phyloP scores from a whole-genome alignment of 2,329 filamentous ascomycete species.

The Didymella glomerata region DNA sequence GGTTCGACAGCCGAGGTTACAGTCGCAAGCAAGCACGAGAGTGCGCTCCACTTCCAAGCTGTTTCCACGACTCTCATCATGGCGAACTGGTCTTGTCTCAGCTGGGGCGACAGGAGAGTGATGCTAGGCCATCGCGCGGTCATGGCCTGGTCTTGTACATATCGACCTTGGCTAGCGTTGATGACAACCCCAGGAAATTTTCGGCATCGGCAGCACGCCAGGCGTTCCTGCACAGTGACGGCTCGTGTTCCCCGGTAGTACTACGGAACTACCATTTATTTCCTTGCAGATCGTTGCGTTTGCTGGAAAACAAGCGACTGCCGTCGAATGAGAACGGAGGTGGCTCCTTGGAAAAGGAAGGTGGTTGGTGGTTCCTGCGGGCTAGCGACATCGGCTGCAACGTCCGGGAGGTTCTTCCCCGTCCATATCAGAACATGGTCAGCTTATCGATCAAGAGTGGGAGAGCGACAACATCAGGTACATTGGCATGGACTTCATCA shows the following conservation, averaged over 20 bases:
- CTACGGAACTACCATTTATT: constrained; percentile 8
- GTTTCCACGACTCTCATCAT: constrained; percentile 27
- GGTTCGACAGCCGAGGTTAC: constrained; percentile 31
- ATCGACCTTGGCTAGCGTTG: constrained; percentile 18
- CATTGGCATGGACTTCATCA: background rate
- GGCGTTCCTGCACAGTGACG: constrained; percentile 1
- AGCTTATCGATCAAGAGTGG: constrained; percentile 16
- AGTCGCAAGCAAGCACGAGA: constrained; percentile 27
- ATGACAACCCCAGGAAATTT: constrained; percentile 8
- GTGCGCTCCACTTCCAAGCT: constrained; percentile 30
- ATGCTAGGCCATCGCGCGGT: constrained; percentile 1
- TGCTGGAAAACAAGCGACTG: background rate
- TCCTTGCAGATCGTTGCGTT: constrained; percentile 14
- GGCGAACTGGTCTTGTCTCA: background rate
- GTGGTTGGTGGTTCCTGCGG: constrained; percentile 7
- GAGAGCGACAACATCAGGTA: background rate
- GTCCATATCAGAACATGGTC: constrained; percentile 5
- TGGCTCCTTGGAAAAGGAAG: constrained; percentile 12
- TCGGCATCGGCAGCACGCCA: constrained; percentile 1
- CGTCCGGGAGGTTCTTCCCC: background rate
- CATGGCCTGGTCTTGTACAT: constrained; percentile 22
- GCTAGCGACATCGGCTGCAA: constrained; percentile 18
- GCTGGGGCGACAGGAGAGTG: background rate
- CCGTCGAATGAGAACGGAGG: background rate
- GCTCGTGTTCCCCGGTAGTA: constrained; percentile 7